Base-by-base conservation (phyloP, 768 basidiomycete genomes). In the Chalciporus chontae region DNA sequence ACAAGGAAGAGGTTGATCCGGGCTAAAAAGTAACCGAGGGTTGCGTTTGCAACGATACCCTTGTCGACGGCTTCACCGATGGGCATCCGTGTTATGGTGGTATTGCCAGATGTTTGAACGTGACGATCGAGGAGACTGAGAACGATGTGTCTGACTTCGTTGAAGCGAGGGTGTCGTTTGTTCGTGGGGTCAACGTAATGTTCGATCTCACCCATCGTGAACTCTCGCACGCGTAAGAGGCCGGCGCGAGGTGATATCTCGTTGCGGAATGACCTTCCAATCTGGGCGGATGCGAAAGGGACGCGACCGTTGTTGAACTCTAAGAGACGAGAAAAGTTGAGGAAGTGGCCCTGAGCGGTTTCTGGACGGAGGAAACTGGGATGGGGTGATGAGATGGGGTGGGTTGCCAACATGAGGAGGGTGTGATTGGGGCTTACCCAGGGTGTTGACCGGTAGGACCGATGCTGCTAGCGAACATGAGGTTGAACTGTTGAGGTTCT, bases 171-270 rank as follows among this genome's bases (percentile, higher is more conserved):
- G 70, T 98, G 96, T 5, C 69, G 72, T 73, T 98, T 99, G 73
- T 96, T 85, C 38, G 79, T 77, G 13, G 96, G 96, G 75, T 98
- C 96, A 58, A 99, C 96, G 56, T 76, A 99, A 74, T 99, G 96
- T 72, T 99, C 96, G 65, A 99, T 96, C 74, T 99, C 96, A 40
- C 94, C 96, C 95, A 98, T 96, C 10, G 92, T 96, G 73, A 98
- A 99, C 69, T 99, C 96, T 58, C 95, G 90, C 27, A 98, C 95
- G 53, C 96, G 94, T 41, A 99, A 79, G 36, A 99, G 78, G 46
- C 96, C 96, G 34, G 94, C 92, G 48, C 93, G 89, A 13, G 96
- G 96, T 0, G 94, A 94, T 59, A 99, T 98, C 68, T 98, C 96
- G 67, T 99, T 99, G 45, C 96, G 84, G 81, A 99, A 99, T 15